Evolutionary conservation across 2,329 filamentous ascomycete genomes (phyloP).

Genomic region (Botryotinia calthae): DNA sequence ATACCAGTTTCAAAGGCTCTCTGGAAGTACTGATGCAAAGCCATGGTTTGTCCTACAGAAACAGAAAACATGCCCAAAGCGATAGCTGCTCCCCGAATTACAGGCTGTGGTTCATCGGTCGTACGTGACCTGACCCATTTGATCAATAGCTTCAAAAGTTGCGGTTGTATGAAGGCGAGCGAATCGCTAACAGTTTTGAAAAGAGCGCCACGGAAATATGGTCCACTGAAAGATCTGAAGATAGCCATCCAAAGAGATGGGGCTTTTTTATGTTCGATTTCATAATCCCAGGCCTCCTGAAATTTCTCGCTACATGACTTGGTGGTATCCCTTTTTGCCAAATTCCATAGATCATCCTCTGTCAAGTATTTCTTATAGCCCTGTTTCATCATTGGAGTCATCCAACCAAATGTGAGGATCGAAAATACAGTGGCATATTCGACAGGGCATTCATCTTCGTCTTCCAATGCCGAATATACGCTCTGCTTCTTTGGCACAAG

Average conservation of each 20-base stretch:
- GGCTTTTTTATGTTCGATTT: slow-evolving; percentile 65
- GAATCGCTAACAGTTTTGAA: slow-evolving; percentile 90
- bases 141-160: slow-evolving; percentile 82
- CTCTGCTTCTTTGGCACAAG: slow-evolving; percentile 67
- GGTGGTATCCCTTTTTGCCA: slow-evolving; percentile 78
- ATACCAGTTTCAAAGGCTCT: slow-evolving; percentile 92
- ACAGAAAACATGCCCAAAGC: slow-evolving; percentile 89
- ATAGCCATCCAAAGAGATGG: slow-evolving; percentile 87
- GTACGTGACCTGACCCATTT: slow-evolving; percentile 77
- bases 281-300: slow-evolving; percentile 70
- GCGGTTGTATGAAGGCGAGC: slow-evolving; percentile 85
- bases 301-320: slow-evolving; percentile 68
- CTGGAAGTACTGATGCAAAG: slow-evolving; percentile 97
- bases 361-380: slow-evolving; percentile 91
- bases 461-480: slow-evolving; percentile 64
- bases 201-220: slow-evolving; percentile 75
- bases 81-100: slow-evolving; percentile 82
- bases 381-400: slow-evolving; percentile 96
- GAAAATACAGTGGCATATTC: slow-evolving; percentile 96
- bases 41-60: slow-evolving; percentile 81
- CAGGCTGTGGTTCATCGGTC: slow-evolving; percentile 63
- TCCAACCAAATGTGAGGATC: slow-evolving; percentile 92
- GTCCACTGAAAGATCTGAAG: slow-evolving; percentile 78
- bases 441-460: slow-evolving; percentile 65
- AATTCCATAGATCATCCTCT: slow-evolving; percentile 92